Evolutionary conservation across 1,139 yeast species (phyloP), one percentile per base, ranked within the genome.

Genomic region (Barnettozyma hawaiiensis): DNA sequence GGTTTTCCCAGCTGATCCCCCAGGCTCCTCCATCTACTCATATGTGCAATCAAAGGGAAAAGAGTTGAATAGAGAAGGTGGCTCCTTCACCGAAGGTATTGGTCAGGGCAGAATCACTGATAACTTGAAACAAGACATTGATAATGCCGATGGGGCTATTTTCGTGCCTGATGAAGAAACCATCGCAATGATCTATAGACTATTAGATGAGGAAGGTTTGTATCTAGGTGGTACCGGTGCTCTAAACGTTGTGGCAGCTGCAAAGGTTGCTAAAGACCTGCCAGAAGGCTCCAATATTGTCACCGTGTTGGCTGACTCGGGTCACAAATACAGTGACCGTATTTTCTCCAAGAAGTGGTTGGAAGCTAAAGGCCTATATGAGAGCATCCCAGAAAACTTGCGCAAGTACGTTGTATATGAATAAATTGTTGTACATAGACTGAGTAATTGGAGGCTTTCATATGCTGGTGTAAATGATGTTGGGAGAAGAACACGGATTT

Each of bases 21-120:
- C 97, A 6, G 96, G 97, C 43, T 81, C 92, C 3, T 86, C 85
- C 37, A 72, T 89, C 43, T 85, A 85, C 65, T 77, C 89, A 11
- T 87, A 82, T 59, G 77, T 89, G 49, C 77, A 75, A 49, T 71
- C 84, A 9, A 76, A 77, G 14, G 87, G 89, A 18, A 67, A 77
- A 55, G 70, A 74, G 36, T 64, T 76, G 54, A 77, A 75, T 31
- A 73, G 89, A 54, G 76, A 77, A 3, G 96, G 96, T 22, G 75
- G 85, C 3, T 84, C 95, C 1, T 87, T 90, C 63, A 89, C 96
- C 15, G 97, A 89, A 65, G 97, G 97, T 32, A 86, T 89, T 64
- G 97, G 97, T 29, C 97, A 89, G 65, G 96, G 96, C 38, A 75
- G 97, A 55, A 83, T 89, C 54, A 89, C 97, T 8, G 84, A 77